Evolutionary conservation across 768 basidiomycete species (phyloP), one percentile per base, ranked within the genome.

Genomic region (Pleurotus eryngii): DNA sequence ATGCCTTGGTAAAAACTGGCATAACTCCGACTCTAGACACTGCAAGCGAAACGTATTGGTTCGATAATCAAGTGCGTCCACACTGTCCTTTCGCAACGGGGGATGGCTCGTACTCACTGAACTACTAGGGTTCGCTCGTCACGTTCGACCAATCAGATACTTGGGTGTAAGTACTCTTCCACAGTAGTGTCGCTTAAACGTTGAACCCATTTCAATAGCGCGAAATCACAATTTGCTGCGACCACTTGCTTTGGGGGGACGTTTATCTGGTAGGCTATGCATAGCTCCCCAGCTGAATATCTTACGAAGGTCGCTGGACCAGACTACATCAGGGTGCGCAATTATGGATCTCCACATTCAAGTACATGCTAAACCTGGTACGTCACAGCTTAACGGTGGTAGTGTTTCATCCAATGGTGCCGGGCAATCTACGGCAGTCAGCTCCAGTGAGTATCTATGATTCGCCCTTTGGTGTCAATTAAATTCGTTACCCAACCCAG

Each of bases 141-240:
- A 60, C 63, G 5, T 64, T 64, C 46, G 63, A 64, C 46, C 61
- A 62, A 22, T 20, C 18, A 22, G 59, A 64, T 26, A 64, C 63
- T n/a, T 60, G 56, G 58, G 42, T 42, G 62, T 63, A 24, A 49
- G 59, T 48, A n/a, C 15, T 24, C 20, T 17, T 17, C 15, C 49
- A 38, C 14, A 14, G 6, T 14, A 15, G 22, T 26, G 30, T 18
- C 4, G 14, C 20, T 7, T 24, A 27, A 4, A 2, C 7, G 3
- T 12, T 27, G 9, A 35, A 35, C 30, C n/a, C n/a, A 5, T 22
- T 22, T 45, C n/a, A 14, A 45, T 15, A 58, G 57, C 40, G 57
- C 47, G 5, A 59, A 63, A 42, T 50, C 38, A 7, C 46, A 49
- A 11, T 63, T 63, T 35, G 62, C 62, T 6, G 60, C 17, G 8